Percentiles rank a stretch among this genome's conserved stretches.
These are phyloP conservation scores for Aspergillus alliaceus DNA, from an alignment of 2,329 filamentous ascomycete genomes.

Conservation along the genomic window DNA sequence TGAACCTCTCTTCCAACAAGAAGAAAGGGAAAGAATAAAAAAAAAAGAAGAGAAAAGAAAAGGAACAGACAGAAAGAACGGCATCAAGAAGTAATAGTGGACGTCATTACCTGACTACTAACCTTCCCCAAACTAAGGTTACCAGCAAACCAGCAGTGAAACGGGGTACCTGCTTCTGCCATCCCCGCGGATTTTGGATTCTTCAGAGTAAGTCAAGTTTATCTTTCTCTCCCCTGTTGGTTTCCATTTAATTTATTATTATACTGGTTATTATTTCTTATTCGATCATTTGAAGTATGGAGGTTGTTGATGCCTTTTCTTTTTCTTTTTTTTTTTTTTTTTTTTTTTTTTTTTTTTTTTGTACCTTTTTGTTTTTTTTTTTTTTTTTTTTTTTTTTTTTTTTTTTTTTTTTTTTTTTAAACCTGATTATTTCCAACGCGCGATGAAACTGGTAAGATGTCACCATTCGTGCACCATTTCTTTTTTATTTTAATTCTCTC, in stretches of 20 bases:
- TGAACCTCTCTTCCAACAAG: not conserved
- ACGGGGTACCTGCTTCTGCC: conserved; percentile 25
- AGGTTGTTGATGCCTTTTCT: not conserved
- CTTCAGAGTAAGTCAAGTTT: conserved; percentile 10
- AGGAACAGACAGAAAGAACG: not conserved
- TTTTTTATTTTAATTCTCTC: not conserved
- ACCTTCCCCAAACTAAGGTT: conserved; percentile 11
- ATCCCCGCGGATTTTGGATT: conserved; percentile 14
- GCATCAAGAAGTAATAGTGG: conserved; percentile 4
- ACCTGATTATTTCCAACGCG: not conserved
- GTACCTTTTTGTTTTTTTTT: not conserved
- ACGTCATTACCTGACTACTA: conserved; percentile 20
- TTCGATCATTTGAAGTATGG: not conserved
- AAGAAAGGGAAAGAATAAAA: no score
- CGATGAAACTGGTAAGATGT: not conserved
- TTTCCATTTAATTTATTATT: not conserved
- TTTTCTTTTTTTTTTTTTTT: not conserved
- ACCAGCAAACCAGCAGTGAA: conserved; percentile 16
- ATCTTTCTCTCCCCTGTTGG: conserved; percentile 2
- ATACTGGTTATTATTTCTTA: not conserved
- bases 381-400: not conserved
- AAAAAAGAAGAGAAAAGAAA: not conserved
- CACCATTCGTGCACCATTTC: no score
- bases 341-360: not conserved
- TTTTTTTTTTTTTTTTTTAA: not conserved